A percentile compares a stretch with the other conserved stretches of the same genome.
Evolutionary conservation across 768 basidiomycete species (phyloP).

Genomic region (Collybia sp.): DNA sequence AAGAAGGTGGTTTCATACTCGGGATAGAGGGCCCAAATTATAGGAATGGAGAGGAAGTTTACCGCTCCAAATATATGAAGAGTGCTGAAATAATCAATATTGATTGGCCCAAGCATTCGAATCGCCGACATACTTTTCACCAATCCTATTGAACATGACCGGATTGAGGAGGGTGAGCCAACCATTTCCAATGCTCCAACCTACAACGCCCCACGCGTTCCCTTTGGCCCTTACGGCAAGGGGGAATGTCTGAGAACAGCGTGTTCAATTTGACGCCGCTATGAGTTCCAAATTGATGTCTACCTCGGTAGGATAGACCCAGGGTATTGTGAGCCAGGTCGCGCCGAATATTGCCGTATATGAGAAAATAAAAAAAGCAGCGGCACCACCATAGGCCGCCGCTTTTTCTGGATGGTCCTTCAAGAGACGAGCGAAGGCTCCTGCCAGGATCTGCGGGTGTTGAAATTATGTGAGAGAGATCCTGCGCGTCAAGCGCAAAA

Average conservation of each 20-base stretch:
- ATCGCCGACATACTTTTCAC: constrained; percentile 20
- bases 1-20: constrained; percentile 21
- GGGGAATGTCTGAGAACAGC: constrained; percentile 31
- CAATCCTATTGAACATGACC: constrained; percentile 36
- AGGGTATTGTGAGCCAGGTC: constrained; percentile 42
- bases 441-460: constrained; percentile 27
- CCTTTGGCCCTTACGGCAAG: constrained; percentile 39
- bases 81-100: constrained; percentile 20
- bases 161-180: constrained; percentile 41
- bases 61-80: constrained; percentile 38
- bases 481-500: background rate
- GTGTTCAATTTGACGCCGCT: background rate
- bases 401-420: constrained; percentile 36
- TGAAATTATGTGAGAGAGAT: background rate
- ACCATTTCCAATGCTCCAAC: constrained; percentile 38
- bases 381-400: constrained; percentile 33
- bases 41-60: constrained; percentile 37
- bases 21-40: constrained; percentile 41
- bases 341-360: constrained; percentile 40
- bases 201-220: constrained; percentile 41
- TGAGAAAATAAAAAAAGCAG: constrained; percentile 38
- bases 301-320: constrained; percentile 27
- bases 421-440: constrained; percentile 34
- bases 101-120: background rate
- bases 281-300: background rate